Evolutionary conservation across 495 filamentous ascomycete genomes (phyloP), one percentile per base, ranked within the genome.

Genomic region (Pyrenopolyporus hunteri): DNA sequence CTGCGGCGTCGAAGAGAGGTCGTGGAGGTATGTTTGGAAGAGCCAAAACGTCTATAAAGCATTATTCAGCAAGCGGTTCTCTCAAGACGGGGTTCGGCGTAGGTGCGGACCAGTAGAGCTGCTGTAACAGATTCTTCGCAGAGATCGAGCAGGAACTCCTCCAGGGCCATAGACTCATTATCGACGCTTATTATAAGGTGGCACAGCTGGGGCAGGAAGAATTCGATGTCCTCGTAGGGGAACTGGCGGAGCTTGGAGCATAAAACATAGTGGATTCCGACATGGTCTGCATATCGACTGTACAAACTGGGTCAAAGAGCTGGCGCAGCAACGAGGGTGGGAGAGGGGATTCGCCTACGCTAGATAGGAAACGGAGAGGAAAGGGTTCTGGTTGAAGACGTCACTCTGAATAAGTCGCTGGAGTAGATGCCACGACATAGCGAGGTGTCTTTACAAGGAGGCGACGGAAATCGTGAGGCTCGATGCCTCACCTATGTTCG

Each of bases 131-230:
- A 90, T 74, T 90, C 87, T 70, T 91, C 87, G 73, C 88, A 91
- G 22, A 91, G 76, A 71, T 91, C 88, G 63, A 90, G 76, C 65
- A 91, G 83, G 66, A 91, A 91, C 70, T 91, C 88, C 73, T 91
- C 88, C 73, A 91, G 71, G 17, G 88, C 88, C 86, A 91, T 90
- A 45, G 88, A 90, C 76, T 91, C 89, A 76, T 90, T 90, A 74
- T 91, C 85, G 73, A 90, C 81, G 74, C 85, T 89, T 58, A 91
- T 84, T 64, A 89, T 80, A 53, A 91, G 82, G 76, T 91, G 89
- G 73, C 89, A 91, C 76, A 91, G 77, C 73, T 89, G 88, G 39
- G 88, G 88, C 14, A 91, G 82, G 76, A 90, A 91, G 83, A 91
- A 91, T 73, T 91, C 88, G 70, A 91, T 89, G 75, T 91, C 87